Conservation (phyloP, 140 eudicot species). For the Eryngium alpinum region DNA sequence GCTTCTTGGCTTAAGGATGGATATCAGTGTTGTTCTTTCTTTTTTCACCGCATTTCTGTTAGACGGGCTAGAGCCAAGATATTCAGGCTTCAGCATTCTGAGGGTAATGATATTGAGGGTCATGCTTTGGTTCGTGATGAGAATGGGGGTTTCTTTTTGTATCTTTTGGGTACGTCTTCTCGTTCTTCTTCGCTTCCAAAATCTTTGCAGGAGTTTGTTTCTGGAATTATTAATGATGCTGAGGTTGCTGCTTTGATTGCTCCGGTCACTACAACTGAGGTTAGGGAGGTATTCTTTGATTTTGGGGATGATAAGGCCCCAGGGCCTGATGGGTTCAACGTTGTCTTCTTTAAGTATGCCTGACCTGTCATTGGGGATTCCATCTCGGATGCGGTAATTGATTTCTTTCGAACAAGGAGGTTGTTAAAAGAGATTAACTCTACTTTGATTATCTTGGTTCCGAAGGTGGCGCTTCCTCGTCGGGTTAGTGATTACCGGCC, state of each 20-base stretch:
- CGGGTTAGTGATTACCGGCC: not conserved
- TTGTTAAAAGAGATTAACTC: not conserved
- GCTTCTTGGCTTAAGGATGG: too few species aligned
- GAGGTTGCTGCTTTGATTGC: not conserved
- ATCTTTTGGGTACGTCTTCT: not conserved
- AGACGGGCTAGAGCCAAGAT: not conserved
- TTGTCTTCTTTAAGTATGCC: not conserved
- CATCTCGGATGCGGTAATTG: not conserved
- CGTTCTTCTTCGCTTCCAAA: not conserved
- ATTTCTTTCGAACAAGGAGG: not conserved
- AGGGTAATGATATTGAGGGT: not conserved
- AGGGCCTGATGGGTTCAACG: not conserved
- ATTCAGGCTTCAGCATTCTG: not conserved
- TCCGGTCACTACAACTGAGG: not conserved
- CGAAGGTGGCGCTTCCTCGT: not conserved
- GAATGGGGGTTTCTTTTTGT: not conserved
- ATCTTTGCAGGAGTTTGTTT: not conserved
- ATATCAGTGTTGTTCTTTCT: too few species aligned
- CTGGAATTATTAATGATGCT: not conserved
- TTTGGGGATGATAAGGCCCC: not conserved
- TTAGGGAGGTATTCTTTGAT: not conserved
- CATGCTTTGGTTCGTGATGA: not conserved
- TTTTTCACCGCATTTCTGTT: too few species aligned
- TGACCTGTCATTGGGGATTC: not conserved
- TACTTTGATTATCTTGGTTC: not conserved